Evolutionary conservation across 108 stramenopile species (phyloP).

Genomic region (Poteriospumella lacustris): DNA sequence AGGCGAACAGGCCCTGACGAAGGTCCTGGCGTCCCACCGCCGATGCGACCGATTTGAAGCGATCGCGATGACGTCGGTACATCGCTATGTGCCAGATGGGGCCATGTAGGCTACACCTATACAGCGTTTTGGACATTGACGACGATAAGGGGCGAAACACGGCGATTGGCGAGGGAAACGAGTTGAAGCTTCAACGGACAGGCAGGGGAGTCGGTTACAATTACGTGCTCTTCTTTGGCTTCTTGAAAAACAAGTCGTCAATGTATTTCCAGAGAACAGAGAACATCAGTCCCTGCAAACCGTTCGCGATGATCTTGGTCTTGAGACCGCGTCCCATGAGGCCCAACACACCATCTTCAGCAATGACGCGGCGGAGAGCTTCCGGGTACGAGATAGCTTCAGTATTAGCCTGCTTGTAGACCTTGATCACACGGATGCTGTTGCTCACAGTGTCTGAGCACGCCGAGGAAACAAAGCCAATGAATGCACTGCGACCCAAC

Average conservation of each 20-base stretch:
- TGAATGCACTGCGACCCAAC: slow-evolving; percentile 41
- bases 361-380: slow-evolving; percentile 75
- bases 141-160: too few relatives aligned
- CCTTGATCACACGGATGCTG: slow-evolving; percentile 94
- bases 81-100: too few relatives aligned
- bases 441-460: slow-evolving; percentile 77
- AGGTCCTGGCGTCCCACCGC: too few relatives aligned
- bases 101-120: too few relatives aligned
- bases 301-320: slow-evolving; percentile 96
- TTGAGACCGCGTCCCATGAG: slow-evolving; percentile 92
- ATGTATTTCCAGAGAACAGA: slow-evolving; percentile 96
- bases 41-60: too few relatives aligned
- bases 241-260: slow-evolving; percentile 67
- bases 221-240: slow-evolving; percentile 20
- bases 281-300: slow-evolving; percentile 92
- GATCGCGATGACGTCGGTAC: too few relatives aligned
- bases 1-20: too few relatives aligned
- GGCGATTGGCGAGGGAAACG: too few relatives aligned
- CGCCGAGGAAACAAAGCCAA: slow-evolving; percentile 42
- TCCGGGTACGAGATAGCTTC: slow-evolving; percentile 77
- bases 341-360: slow-evolving; percentile 76
- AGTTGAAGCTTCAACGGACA: too few relatives aligned
- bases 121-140: too few relatives aligned
- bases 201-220: too few relatives aligned
- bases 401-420: slow-evolving; percentile 88